Evolutionary conservation across 805 yeast genomes (phyloP), one percentile per base, ranked within the genome.

Genomic region (Metschnikowia henanensis): DNA sequence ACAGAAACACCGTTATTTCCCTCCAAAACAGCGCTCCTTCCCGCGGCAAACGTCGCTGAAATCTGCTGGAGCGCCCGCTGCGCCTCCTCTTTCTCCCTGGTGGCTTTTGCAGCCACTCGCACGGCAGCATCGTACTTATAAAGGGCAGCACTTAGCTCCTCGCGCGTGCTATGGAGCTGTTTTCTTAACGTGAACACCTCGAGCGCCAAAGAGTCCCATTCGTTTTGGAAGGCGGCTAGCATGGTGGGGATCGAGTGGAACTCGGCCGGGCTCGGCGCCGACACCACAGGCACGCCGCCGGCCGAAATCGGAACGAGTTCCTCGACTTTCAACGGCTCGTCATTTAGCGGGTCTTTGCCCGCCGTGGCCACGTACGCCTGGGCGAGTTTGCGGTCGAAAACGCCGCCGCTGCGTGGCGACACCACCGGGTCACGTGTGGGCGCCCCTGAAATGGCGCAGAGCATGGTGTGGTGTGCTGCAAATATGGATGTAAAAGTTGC

Each of bases 121-220:
- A 86, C 81, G 2, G 97, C 95, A 0, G 97, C 97, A 60, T 91
- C 98, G 50, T 87, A 87, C 57, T 83, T 84, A 56, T 89, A 91
- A 31, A 90, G 66, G 0, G 96, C 83, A 2, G 84, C 68, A 23
- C 94, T 83, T 37, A 91, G 68, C 55, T 89, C 92, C 52, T 85
- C 80, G 46, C 84, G 76, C 1, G 90, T 74, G 19, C 71, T 69
- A 39, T 73, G 77, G 30, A 90, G 70, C 53, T 85, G 89, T 59
- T 87, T 85, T 47, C 94, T 74, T 49, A 91, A 67, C 30, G 81
- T 77, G 57, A 88, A 89, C 17, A 85, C 73, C 57, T 92, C 97
- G 39, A 91, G 67, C 22, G 92, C 87, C 34, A 87, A 60, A 0
- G 96, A 79, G 58, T 91, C 97, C 90, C 95, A 91, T 62, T 90